A percentile compares a stretch with the other conserved stretches of the same genome.
Conservation (phyloP, 108 stramenopile species). For the Aureococcus anophagefferens region DNA sequence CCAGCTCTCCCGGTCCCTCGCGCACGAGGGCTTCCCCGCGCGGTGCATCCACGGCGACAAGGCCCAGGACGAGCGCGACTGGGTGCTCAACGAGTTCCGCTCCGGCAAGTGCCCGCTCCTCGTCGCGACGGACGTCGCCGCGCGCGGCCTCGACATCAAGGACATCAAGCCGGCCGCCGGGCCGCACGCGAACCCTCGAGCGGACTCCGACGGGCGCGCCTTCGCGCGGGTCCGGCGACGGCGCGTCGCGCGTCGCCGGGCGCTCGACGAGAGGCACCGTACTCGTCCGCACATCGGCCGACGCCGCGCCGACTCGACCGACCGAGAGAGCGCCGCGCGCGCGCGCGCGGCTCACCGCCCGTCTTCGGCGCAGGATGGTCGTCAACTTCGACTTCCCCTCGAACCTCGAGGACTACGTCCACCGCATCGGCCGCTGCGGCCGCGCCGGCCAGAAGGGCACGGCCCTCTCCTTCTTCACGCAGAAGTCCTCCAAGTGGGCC, state of each 20-base stretch:
- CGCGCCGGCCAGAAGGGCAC: constrained; percentile 90
- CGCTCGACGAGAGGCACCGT: too few species aligned
- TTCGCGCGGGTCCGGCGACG: too few species aligned
- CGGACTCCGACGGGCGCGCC: too few species aligned
- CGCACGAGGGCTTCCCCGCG: constrained; percentile 78
- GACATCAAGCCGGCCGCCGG: constrained; percentile 75
- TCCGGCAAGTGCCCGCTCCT: constrained; percentile 66
- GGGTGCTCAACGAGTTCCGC: constrained; percentile 88
- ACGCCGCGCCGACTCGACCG: too few species aligned
- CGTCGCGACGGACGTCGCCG: constrained; percentile 98
- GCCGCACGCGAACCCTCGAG: too few species aligned
- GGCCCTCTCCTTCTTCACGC: constrained; percentile 79
- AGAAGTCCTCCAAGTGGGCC: constrained; percentile 81
- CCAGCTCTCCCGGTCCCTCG: constrained; percentile 74
- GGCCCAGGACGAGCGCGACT: constrained; percentile 93
- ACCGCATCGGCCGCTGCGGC: constrained; percentile 98
- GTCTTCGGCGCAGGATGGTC: too few species aligned
- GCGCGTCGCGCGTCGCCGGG: too few species aligned
- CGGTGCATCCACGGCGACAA: constrained; percentile 97
- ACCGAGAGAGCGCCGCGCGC: too few species aligned
- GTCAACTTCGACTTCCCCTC: constrained; percentile 83
- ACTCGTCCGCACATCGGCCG: too few species aligned
- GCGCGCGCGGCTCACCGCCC: too few species aligned
- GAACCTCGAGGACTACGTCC: constrained; percentile 85
- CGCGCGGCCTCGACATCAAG: constrained; percentile 91